Base-by-base conservation (phyloP, 2,329 filamentous ascomycete species). In the Xylariomycetidae sp. region DNA sequence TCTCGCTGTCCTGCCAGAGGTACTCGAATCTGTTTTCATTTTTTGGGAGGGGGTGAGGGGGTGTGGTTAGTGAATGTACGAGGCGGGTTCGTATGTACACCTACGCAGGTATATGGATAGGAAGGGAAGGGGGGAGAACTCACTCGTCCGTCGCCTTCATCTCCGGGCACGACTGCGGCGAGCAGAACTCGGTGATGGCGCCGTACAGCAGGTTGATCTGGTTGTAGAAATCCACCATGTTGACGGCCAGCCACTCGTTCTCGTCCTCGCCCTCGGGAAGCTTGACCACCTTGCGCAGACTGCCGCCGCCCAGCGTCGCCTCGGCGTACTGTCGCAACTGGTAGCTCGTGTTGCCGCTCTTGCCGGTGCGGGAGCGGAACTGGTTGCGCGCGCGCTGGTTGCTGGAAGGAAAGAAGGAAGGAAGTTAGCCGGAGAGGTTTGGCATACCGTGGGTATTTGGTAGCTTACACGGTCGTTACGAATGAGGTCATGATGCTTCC, bases 71-170 rank as follows among this genome's bases (percentile, higher is more conserved):
- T 19, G 16, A 17, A 25, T 31, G 16, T 3, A 13, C 10, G 6
- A 20, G 8, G 15, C 25, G 16, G 16, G 15, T 16, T 16, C 12
- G 18, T 15, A 26, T 11, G 14, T 13, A 15, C 35, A 16, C 37
- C 23, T 22, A 15, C 19, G 20, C 30, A 23, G 20, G 10, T 19
- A 20, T 11, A 27, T 11, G 5, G 25, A 25, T 5, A 12, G 13
- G n/a, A 25, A 35, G 32, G 6, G 20, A 20, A 22, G n/a, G 4
- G 10, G 10, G 31, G 11, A 10, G 14, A 14, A 46, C 78, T 45
- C 74, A 92, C 84, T 98, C 92, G 66, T 98, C 94, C 8, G 92
- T 98, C n/a, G 92, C 92, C 66, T 98, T 98, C 92, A 98, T 98
- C 67, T 97, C 92, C 1, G 92, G 92, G 61, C 92, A 98, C 45